Evolutionary conservation across 371 early-diverging fungal genomes (phyloP).

Genomic region (Circinella umbellata): DNA sequence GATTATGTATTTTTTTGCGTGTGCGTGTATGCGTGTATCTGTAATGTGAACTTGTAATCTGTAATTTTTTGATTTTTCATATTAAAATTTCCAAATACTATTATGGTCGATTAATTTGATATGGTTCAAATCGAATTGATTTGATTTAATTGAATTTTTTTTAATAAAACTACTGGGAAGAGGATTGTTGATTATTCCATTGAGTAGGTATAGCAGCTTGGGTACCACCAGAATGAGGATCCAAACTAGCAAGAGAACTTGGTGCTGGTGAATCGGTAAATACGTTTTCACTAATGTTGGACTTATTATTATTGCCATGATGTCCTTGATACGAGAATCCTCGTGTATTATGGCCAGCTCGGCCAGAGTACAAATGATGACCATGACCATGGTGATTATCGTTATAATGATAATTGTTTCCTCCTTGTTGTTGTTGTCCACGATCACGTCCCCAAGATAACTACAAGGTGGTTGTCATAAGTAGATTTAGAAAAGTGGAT

Average conservation of each 20-base stretch:
- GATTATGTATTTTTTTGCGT: too few relatives aligned
- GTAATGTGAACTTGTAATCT: too few relatives aligned
- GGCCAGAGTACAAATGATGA: slow-evolving; percentile 24
- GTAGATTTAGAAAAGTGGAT: too few relatives aligned
- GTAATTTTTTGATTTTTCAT: too few relatives aligned
- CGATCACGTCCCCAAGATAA: slow-evolving; percentile 93
- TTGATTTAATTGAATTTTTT: too few relatives aligned
- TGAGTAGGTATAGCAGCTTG: slow-evolving; percentile 14
- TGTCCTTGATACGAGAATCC: slow-evolving; percentile 14
- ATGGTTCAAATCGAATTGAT: too few relatives aligned
- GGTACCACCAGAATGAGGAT: slow-evolving; percentile 27
- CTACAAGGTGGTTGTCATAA: slow-evolving; percentile 29
- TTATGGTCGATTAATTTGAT: too few relatives aligned
- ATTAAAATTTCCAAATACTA: too few relatives aligned
- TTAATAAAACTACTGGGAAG: neutral
- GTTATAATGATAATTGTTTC: slow-evolving; percentile 14
- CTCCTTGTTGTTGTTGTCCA: slow-evolving; percentile 30
- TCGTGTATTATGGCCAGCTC: slow-evolving; percentile 19
- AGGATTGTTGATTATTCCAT: slow-evolving; percentile 5
- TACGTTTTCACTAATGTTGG: neutral
- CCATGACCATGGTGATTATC: slow-evolving; percentile 19
- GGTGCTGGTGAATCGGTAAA: slow-evolving; percentile 21
- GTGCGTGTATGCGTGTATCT: too few relatives aligned
- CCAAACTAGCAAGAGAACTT: slow-evolving; percentile 24
- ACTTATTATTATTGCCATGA: neutral